Base-by-base conservation (phyloP, 148 eudicot species). In the Amaranthus cruentus region DNA sequence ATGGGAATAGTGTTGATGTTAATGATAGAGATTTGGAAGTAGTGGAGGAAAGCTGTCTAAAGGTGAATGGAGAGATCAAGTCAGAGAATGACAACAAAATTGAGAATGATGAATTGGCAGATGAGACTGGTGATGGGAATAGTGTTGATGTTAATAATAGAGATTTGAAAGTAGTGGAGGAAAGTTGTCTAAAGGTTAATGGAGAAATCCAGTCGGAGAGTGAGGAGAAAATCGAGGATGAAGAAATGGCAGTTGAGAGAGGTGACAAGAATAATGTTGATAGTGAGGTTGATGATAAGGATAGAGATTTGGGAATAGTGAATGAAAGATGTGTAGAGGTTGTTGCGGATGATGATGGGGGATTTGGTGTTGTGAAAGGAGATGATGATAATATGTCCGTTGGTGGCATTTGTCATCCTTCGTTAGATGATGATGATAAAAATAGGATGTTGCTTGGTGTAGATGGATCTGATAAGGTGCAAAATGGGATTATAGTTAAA, bases 341-440 rank as follows among this genome's bases (percentile, higher is more conserved):
- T 55, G 38, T 15, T 14, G 15, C 18, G 18, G 18, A 18, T 6
- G 54, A 43, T 53, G 73, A 71, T 13, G 73, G n/a, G 50, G 76
- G 72, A 49, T 67, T 18, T 21, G 70, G 52, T 75, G 62, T 80
- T 75, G 71, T 54, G 65, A 76, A 57, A 14, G 61, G 69, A 44
- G 73, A 53, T 51, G 49, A 69, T 7, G 56, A 51, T 54, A 69
- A 56, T 62, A 50, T 48, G n/a, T 44, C 55, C 44, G 49, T 21
- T 68, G 77, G 68, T 78, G 68, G 68, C 55, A 61, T 12, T 60
- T 49, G 3, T 47, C 8, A 59, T 68, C 53, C 11, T 21, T 64
- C 76, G 57, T 55, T 55, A 55, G 78, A 74, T 65, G 78, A 56
- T 75, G 82, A 70, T 55, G 82, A 80, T 56, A 60, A 80, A 56